These are phyloP conservation scores for Ensete glaucum DNA, from an alignment of 176 grass and related monocot genomes.

Conservation along the genomic window DNA sequence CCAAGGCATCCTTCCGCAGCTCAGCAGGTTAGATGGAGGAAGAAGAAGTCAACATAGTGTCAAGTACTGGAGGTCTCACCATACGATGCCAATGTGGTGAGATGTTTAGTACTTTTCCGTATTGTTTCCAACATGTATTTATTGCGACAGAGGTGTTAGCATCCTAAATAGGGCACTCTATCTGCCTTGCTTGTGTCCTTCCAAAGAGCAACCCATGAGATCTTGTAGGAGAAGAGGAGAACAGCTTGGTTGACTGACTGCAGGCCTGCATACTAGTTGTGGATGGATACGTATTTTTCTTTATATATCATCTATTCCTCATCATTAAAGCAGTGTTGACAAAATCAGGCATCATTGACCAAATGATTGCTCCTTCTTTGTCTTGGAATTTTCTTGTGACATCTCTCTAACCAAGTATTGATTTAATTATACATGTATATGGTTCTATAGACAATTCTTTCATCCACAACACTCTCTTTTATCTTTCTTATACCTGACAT, in stretches of 20 bases:
- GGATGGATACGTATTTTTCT: too few species aligned
- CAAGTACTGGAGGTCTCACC: conserved; percentile 19
- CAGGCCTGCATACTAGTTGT: neutral
- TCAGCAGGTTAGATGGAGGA: neutral
- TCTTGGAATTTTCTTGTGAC: neutral
- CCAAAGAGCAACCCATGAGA: too few species aligned
- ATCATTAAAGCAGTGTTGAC: conserved; percentile 5
- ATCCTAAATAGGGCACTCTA: too few species aligned
- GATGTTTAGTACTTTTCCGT: conserved; percentile 10
- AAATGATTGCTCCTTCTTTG: conserved; percentile 4
- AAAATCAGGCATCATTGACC: conserved; percentile 13
- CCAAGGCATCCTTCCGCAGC: neutral
- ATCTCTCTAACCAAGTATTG: too few species aligned
- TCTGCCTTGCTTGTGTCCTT: too few species aligned
- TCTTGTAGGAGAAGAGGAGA: too few species aligned
- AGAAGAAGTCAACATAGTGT: neutral
- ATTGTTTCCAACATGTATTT: too few species aligned
- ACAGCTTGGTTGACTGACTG: neutral
- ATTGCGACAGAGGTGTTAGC: too few species aligned
- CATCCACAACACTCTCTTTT: too few species aligned
- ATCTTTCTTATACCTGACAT: too few species aligned
- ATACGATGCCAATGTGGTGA: conserved; percentile 16
- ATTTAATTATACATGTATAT: too few species aligned
- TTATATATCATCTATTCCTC: neutral
- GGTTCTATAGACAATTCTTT: too few species aligned